A percentile compares a stretch with the other conserved stretches of the same genome.
phyloP scores from a whole-genome alignment of 441 rosid genomes.

The Adansonia gregorii region DNA sequence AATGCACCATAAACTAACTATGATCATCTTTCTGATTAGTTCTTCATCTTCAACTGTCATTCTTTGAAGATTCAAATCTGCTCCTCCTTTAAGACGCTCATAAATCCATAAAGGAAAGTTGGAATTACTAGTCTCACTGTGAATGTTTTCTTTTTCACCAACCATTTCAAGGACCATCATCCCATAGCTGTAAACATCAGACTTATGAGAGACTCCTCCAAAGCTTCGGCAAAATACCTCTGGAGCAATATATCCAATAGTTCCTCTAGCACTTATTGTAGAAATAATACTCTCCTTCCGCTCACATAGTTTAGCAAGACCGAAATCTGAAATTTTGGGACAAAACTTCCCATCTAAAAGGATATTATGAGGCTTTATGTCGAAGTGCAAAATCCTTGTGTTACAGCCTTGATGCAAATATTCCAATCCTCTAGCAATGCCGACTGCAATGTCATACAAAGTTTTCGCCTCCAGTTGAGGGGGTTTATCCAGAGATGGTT shows the following conservation, averaged over 20 bases:
- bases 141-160: conserved; percentile 33
- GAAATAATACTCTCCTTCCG: conserved; percentile 6
- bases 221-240: conserved; percentile 10
- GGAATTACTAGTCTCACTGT: conserved; percentile 20
- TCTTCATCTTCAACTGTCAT: conserved; percentile 36
- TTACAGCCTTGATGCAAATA: conserved; percentile 40
- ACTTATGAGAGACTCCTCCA: conserved; percentile 5
- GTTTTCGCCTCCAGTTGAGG: conserved; percentile 6
- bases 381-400: conserved; percentile 54
- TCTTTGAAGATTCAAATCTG: conserved; percentile 15
- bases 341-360: conserved; percentile 20
- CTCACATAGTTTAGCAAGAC: conserved; percentile 15
- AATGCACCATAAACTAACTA: conserved; percentile 49
- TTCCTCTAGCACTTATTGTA: conserved; percentile 18
- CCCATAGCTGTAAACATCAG: conserved; percentile 44
- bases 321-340: conserved; percentile 19
- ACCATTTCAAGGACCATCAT: conserved; percentile 48
- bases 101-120: conserved; percentile 40
- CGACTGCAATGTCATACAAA: conserved; percentile 24
- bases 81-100: conserved; percentile 26
- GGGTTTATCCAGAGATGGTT: not conserved
- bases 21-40: conserved; percentile 40
- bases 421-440: conserved; percentile 39
- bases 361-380: conserved; percentile 60
- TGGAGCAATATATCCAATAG: conserved; percentile 4